Evolutionary conservation across 2,329 filamentous ascomycete species (phyloP).

Genomic region (Beauveria rudraprayagi): DNA sequence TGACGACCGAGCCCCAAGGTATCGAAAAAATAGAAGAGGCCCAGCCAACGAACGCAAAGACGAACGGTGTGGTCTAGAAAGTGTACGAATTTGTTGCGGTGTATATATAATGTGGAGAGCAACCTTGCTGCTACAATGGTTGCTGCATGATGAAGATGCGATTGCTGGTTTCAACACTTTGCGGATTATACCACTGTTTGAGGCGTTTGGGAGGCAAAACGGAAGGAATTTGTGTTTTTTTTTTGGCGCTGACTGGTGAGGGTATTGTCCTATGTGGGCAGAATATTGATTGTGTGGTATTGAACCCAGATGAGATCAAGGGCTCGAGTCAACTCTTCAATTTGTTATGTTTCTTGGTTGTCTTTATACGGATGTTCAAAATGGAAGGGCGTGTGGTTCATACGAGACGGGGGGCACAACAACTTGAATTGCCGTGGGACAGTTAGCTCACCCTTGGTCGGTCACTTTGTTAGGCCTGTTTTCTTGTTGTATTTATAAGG

Average conservation of each 20-base stretch:
- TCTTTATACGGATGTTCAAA: background rate
- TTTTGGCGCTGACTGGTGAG: conserved; percentile 8
- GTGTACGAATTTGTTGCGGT: conserved; percentile 3
- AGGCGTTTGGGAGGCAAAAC: conserved; percentile 1
- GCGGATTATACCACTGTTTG: conserved; percentile 8
- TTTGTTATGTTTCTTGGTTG: background rate
- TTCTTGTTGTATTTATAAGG: conserved; percentile 14
- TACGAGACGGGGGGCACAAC: background rate
- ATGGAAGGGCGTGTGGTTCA: background rate
- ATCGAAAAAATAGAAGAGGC: conserved; percentile 22
- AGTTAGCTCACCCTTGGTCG: background rate
- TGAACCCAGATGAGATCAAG: background rate
- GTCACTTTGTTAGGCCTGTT: conserved; percentile 3
- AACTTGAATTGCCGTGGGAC: background rate
- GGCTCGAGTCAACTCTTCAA: background rate
- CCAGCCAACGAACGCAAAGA: conserved; percentile 16
- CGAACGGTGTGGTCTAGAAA: conserved; percentile 10
- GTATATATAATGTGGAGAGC: conserved; percentile 9
- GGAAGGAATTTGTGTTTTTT: background rate
- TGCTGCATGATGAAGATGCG: conserved; percentile 7
- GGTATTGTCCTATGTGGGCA: background rate
- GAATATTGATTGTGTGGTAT: background rate
- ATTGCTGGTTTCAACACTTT: conserved; percentile 5
- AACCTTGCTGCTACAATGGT: background rate
- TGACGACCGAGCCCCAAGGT: conserved; percentile 23